phyloP scores from a whole-genome alignment of 2,329 filamentous ascomycete genomes.

The Phyllosticta capitalensis region DNA sequence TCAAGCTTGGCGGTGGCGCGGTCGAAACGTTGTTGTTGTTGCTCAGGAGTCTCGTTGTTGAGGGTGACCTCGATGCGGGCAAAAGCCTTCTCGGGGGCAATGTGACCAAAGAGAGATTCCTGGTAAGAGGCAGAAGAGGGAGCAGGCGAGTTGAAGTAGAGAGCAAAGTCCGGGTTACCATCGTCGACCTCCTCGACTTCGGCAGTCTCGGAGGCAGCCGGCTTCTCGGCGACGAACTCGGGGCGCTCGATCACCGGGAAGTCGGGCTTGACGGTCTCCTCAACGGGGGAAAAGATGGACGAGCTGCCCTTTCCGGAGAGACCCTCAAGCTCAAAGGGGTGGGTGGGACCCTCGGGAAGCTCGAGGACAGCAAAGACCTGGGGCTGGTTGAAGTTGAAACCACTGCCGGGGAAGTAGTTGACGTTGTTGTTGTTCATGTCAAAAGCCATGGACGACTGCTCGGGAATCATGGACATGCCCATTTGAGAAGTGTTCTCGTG shows the following conservation, averaged over 20 bases:
- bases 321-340: conserved; percentile 48
- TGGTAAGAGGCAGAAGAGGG: conserved; percentile 24
- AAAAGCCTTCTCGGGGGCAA: conserved; percentile 50
- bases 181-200: conserved; percentile 53
- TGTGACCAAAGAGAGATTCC: conserved; percentile 27
- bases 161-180: conserved; percentile 51
- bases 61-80: conserved; percentile 56
- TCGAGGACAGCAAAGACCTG: conserved; percentile 67
- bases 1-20: conserved; percentile 27
- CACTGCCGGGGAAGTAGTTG: conserved; percentile 41
- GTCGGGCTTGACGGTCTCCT: conserved; percentile 36
- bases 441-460: conserved; percentile 52
- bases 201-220: conserved; percentile 20
- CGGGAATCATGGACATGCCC: conserved; percentile 74
- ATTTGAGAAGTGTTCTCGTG: conserved; percentile 52
- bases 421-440: conserved; percentile 50
- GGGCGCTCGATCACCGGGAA: conserved; percentile 39
- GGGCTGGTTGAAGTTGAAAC: conserved; percentile 44
- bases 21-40: conserved; percentile 24
- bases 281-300: conserved; percentile 20
- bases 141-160: conserved; percentile 43
- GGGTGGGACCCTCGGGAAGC: conserved; percentile 54
- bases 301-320: conserved; percentile 59
- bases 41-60: conserved; percentile 34
- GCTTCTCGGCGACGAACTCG: conserved; percentile 19